Base-by-base conservation (phyloP, 768 basidiomycete species). In the Russula virescens region DNA sequence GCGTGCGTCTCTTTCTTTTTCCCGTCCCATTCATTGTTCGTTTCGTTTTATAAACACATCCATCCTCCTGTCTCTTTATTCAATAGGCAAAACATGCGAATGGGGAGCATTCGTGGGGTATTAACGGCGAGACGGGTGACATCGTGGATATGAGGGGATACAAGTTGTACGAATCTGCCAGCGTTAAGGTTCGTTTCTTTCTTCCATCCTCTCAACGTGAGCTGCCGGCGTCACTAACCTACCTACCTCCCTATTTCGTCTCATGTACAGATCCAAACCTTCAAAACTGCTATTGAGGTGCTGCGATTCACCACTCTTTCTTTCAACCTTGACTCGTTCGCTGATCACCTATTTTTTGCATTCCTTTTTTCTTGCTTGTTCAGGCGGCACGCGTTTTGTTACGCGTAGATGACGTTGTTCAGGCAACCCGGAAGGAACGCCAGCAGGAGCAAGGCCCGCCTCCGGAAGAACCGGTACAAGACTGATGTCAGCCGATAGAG, bases 251-350 rank as follows among this genome's bases (percentile, higher is more conserved):
- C 18, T 9, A 26, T 26, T 21, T 46, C 54, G 14, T 21, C 57
- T 25, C 38, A 21, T 40, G n/a, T 26, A 1, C 66, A 88, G 89
- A 88, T 96, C 40, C 96, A 98, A 80, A 98, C 87, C 10, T 77
- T 96, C 71, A 98, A 98, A 82, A 99, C 95, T 9, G 95, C 97
- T 19, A 88, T 98, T 69, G 94, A 99, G 83, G 88, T 86, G 58
- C 61, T 73, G n/a, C 28, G 11, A 28, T 42, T 38, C 19, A 31
- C 40, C 42, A 11, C 48, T 11, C 2, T 26, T 45, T 3, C n/a
- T 53, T 14, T 25, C 53, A 25, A 11, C 46, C 38, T 9, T n/a
- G 10, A 31, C 0, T 21, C 5, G 2, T 1, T 26, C 46, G 26
- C 45, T 54, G 43, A 57, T 54, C 65, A 26, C 53, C 53, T 21